A percentile compares a stretch with the other conserved stretches of the same genome.
Conservation (phyloP, 2,329 filamentous ascomycete genomes). For the Bipolaris bicolor region DNA sequence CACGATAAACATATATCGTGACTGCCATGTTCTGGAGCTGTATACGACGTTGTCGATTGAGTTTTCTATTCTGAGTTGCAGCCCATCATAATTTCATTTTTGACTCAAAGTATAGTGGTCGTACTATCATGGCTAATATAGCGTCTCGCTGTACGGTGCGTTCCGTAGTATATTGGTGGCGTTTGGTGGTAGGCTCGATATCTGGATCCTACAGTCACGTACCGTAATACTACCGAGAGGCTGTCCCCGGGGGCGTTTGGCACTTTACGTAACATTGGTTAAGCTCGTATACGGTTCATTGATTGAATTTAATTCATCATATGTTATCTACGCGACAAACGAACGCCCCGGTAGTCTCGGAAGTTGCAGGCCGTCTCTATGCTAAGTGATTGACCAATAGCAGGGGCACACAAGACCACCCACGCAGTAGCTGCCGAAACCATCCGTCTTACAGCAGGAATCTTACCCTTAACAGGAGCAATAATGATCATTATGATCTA, state of each 20-base stretch:
- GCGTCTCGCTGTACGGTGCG: too few species aligned
- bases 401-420: slow-evolving; percentile 1
- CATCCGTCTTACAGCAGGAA: too few species aligned
- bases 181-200: not conserved
- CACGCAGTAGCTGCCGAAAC: slow-evolving; percentile 19
- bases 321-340: not conserved
- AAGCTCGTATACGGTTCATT: not conserved
- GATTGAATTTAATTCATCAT: not conserved
- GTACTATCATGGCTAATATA: too few species aligned
- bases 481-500: slow-evolving; percentile 13
- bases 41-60: too few species aligned
- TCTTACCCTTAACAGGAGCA: not conserved
- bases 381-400: slow-evolving; percentile 18
- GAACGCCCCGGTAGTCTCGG: not conserved
- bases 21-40: too few species aligned
- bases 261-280: not conserved
- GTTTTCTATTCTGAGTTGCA: too few species aligned
- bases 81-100: too few species aligned
- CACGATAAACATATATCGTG: too few species aligned
- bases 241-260: not conserved
- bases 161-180: too few species aligned
- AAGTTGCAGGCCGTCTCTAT: not conserved
- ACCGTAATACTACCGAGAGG: not conserved
- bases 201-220: not conserved
- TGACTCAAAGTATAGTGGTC: too few species aligned